Conservation (phyloP, 2,329 filamentous ascomycete genomes). For the Sclerotinia minor region DNA sequence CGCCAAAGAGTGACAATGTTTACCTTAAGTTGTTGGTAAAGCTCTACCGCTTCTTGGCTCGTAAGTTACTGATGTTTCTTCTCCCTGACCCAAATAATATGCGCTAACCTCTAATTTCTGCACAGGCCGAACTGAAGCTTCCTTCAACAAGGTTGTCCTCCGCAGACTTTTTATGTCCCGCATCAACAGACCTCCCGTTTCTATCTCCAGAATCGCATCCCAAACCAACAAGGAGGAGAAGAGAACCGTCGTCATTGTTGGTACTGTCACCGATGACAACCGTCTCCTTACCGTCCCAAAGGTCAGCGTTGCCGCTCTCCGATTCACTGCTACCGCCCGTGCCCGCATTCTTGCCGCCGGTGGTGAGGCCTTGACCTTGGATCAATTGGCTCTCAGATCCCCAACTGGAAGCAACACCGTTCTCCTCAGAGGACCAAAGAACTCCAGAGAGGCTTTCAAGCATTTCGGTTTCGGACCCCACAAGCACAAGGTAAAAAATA, state of each 20-base stretch:
- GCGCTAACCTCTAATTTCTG: slow-evolving; percentile 13
- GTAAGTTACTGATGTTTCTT: slow-evolving; percentile 59
- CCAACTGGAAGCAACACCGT: slow-evolving; percentile 97
- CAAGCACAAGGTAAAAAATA: slow-evolving; percentile 81
- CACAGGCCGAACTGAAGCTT: slow-evolving; percentile 86
- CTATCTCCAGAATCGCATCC: slow-evolving; percentile 82
- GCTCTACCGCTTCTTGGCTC: slow-evolving; percentile 94
- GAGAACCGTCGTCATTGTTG: slow-evolving; percentile 92
- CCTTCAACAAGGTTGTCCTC: slow-evolving; percentile 99
- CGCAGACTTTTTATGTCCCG: slow-evolving; percentile 97
- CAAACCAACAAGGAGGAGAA: slow-evolving; percentile 67
- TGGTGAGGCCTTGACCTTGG: slow-evolving; percentile 92
- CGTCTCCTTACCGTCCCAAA: slow-evolving; percentile 88
- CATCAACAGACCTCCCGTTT: slow-evolving; percentile 96
- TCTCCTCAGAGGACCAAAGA: slow-evolving; percentile 97
- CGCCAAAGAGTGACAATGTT: slow-evolving; percentile 97
- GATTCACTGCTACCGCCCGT: slow-evolving; percentile 94
- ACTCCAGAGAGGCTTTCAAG: slow-evolving; percentile 95
- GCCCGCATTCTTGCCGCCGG: slow-evolving; percentile 91
- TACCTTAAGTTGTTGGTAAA: slow-evolving; percentile 97
- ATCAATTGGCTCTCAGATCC: slow-evolving; percentile 93
- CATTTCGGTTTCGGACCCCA: slow-evolving; percentile 99
- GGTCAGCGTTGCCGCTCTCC: slow-evolving; percentile 88
- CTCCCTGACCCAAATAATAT: background rate
- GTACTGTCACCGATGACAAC: slow-evolving; percentile 97